Conservation (phyloP, 2,329 filamentous ascomycete species). For the Zymoseptoria tritici region DNA sequence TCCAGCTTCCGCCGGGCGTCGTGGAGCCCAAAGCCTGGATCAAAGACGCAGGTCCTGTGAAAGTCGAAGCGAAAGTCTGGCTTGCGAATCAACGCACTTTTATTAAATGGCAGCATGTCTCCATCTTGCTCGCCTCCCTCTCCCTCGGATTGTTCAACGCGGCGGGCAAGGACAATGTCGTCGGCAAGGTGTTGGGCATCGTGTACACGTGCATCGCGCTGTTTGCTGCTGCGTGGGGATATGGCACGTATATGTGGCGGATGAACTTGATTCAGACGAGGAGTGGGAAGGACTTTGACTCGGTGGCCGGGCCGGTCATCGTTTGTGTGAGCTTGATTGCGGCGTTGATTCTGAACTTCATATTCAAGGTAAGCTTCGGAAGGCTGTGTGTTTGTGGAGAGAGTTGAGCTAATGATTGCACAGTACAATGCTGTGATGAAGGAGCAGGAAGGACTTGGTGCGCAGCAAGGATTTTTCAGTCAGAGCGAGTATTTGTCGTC, state of each 20-base stretch:
- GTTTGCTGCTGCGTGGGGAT: constrained; percentile 83
- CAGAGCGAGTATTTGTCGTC: constrained; percentile 2
- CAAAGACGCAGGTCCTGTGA: constrained; percentile 86
- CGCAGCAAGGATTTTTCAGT: constrained; percentile 1
- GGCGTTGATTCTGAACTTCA: constrained; percentile 80
- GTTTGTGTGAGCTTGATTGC: constrained; percentile 71
- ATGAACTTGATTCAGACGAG: constrained; percentile 72
- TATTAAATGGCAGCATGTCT: constrained; percentile 97
- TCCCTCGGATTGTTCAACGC: constrained; percentile 84
- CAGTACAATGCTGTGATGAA: constrained; percentile 16
- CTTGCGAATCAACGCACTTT: constrained; percentile 97
- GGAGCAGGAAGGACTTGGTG: constrained; percentile 8
- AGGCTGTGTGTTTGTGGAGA: not conserved
- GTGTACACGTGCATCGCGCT: constrained; percentile 74
- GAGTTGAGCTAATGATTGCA: constrained; percentile 2
- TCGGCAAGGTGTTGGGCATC: constrained; percentile 72
- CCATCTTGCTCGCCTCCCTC: constrained; percentile 74
- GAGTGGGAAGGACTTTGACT: constrained; percentile 90
- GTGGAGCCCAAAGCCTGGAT: constrained; percentile 78
- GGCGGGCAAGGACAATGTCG: constrained; percentile 63
- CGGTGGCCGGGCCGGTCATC: constrained; percentile 72
- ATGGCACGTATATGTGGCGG: constrained; percentile 68
- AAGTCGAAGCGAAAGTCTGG: constrained; percentile 97
- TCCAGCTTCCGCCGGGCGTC: constrained; percentile 75
- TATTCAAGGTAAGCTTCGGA: constrained; percentile 52